Base-by-base conservation (phyloP, 1,284 basidiomycete genomes). In the Cryptococcus neoformans region DNA sequence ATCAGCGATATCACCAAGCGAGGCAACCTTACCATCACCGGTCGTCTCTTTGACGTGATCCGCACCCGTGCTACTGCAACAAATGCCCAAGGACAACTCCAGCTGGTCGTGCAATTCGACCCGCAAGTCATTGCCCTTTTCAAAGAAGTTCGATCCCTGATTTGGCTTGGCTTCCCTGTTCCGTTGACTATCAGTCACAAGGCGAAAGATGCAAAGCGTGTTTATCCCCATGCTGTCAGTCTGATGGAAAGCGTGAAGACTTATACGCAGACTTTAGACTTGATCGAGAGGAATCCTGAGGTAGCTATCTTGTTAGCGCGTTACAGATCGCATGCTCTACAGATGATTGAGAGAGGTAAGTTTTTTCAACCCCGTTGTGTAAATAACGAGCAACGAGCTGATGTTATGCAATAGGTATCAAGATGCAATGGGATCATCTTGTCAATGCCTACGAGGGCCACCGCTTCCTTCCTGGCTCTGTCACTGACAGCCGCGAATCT, bases 181-280 rank as follows among this genome's bases (percentile, higher is more conserved):
- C 93, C 94, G 8, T 91, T 98, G 78, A 87, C 89, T 54, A 93
- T 92, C 67, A 89, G 87, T 67, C 97, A 95, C 73, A 88, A 96
- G 82, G 95, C 96, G 44, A 98, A 96, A 79, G 94, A 99, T 68
- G 94, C 94, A 62, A 98, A 97, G 80, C 82, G 93, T 64, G 92
- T 99, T 49, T 98, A 99, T 73, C 94, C 95, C 0, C 92, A 97
- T 80, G 96, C 96, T 2, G 95, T 98, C 59, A 94, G 91, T 72
- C 79, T 99, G 75, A 97, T 98, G 93, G 94, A 99, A 81, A 95
- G 93, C 0, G 92, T 98, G 11, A 82, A 94, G 68, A 98, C 92
- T 21, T 97, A 98, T 78, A 90, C 90, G 14, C 95, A 98, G 81
- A 96, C 92, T 0, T 79, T 94, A 70, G 90, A 91, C 67, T 79